Conservation (phyloP, 192 early-diverging fungal species). For the Dissophora globulifera region DNA sequence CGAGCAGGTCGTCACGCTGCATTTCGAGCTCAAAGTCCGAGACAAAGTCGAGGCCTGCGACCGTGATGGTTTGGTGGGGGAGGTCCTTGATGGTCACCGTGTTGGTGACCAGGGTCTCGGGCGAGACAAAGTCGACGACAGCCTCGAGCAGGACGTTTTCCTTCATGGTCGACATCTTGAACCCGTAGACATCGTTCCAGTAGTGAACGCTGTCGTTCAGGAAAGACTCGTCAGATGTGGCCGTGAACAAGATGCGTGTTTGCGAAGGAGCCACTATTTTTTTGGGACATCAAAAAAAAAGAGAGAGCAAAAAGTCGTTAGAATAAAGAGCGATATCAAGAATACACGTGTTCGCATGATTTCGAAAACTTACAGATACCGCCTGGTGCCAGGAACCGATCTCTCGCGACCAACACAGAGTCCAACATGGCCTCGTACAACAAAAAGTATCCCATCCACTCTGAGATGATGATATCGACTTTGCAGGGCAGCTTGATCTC, state of each 20-base stretch:
- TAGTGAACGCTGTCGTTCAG: constrained; percentile 73
- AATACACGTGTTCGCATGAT: too few species aligned
- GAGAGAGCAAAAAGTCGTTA: neutral
- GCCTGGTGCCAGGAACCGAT: constrained; percentile 80
- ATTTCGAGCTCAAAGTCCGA: constrained; percentile 85
- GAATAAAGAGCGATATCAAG: too few species aligned
- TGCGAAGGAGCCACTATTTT: constrained; percentile 55
- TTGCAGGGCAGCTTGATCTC: constrained; percentile 94
- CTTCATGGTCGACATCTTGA: constrained; percentile 97
- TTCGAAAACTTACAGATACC: constrained; percentile 89
- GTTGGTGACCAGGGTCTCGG: constrained; percentile 84
- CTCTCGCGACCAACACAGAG: constrained; percentile 97
- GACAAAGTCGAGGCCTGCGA: constrained; percentile 87
- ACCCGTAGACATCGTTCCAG: constrained; percentile 62
- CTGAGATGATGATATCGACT: constrained; percentile 99
- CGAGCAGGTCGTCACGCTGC: constrained; percentile 85
- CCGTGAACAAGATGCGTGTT: constrained; percentile 67
- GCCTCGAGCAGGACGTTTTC: constrained; percentile 87
- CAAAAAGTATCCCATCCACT: constrained; percentile 99
- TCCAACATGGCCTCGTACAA: constrained; percentile 99
- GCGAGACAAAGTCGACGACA: constrained; percentile 94
- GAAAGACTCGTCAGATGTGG: constrained; percentile 94
- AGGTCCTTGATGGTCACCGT: constrained; percentile 76
- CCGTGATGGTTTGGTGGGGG: constrained; percentile 87
- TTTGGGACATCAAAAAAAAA: neutral